Evolutionary conservation across 208 protist species (phyloP), one percentile per base, ranked within the genome.

Genomic region (Trypanosoma melophagium): DNA sequence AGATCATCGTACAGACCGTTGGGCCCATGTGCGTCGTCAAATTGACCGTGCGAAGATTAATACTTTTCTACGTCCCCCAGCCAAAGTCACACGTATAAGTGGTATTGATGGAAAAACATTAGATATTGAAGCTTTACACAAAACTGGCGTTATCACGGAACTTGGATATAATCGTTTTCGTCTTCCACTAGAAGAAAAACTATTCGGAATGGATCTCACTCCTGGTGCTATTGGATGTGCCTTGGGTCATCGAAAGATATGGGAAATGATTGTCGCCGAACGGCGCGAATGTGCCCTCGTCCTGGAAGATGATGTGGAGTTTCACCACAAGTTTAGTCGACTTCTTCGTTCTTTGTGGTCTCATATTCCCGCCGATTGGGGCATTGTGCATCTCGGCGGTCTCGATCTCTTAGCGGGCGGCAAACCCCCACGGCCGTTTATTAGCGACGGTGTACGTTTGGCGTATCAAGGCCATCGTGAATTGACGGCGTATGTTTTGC

Each of bases 121-220:
- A 8, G 80, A 97, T 61, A 56, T 91, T 0, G 76, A 75, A 3
- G 42, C 52, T 28, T 74, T 97, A 17, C 71, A 79, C 59, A 22
- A 35, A 5, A 49, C 58, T 9, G 86, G 86, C 16, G 50, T 89
- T 4, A 52, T 97, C 47, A 94, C 80, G 1, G 82, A 92, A 19
- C 42, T 86, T n/a, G 92, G 89, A 49, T 86, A 89, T 44, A 22
- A 77, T 51, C 87, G 92, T 25, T 89, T 86, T 44, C 69, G 83
- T 28, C 78, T 94, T 1, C 89, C 92, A 0, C 64, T 66, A 19
- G 85, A 86, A 59, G 65, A 93, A 60, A 97, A 97, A 69, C 78
- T 97, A 4, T 97, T 94, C 59, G 92, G 92, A 24, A 95, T 97
- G 92, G 92, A 97, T 64, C 80, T 97, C 42, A 97, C 92, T 13